A percentile compares a stretch with the other conserved stretches of the same genome.
These are phyloP conservation scores for Piloderma croceum DNA, from an alignment of 768 basidiomycete genomes.

Conservation along the genomic window DNA sequence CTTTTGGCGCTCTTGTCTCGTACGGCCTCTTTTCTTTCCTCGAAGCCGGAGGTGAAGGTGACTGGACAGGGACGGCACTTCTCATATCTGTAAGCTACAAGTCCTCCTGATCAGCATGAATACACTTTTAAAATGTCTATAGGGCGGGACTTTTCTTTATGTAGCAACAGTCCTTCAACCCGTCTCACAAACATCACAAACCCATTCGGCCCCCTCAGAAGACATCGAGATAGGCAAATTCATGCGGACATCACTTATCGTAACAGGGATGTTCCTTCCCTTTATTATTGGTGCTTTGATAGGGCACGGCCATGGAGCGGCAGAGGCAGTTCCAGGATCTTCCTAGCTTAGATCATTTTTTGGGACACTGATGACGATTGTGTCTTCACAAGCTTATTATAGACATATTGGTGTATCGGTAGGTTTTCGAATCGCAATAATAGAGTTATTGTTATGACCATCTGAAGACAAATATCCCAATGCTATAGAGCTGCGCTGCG, in stretches of 20 bases:
- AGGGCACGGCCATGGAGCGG: constrained; percentile 48
- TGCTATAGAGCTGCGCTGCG: no score
- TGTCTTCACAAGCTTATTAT: no score
- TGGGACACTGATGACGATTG: no score
- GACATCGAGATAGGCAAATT: constrained; percentile 41
- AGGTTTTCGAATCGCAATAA: no score
- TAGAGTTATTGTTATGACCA: no score
- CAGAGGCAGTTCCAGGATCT: no score
- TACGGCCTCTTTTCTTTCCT: constrained; percentile 60
- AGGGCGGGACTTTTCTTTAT: constrained; percentile 94
- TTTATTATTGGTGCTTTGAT: constrained; percentile 52
- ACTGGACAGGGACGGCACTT: constrained; percentile 72
- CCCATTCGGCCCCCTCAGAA: constrained; percentile 27
- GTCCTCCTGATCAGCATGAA: constrained; percentile 3
- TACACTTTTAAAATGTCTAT: neutral
- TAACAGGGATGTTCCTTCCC: constrained; percentile 69
- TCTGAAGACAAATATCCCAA: no score
- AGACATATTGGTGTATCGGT: no score
- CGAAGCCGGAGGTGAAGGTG: constrained; percentile 36
- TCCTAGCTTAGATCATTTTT: no score
- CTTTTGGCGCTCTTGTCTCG: constrained; percentile 72
- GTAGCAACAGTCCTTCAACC: constrained; percentile 90
- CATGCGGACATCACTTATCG: constrained; percentile 47
- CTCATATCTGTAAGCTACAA: constrained; percentile 70
- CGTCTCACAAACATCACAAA: constrained; percentile 43